Percentiles rank a stretch among this genome's conserved stretches.
phyloP scores from a whole-genome alignment of 768 basidiomycete species.

The Leucosporidium yakuticum region DNA sequence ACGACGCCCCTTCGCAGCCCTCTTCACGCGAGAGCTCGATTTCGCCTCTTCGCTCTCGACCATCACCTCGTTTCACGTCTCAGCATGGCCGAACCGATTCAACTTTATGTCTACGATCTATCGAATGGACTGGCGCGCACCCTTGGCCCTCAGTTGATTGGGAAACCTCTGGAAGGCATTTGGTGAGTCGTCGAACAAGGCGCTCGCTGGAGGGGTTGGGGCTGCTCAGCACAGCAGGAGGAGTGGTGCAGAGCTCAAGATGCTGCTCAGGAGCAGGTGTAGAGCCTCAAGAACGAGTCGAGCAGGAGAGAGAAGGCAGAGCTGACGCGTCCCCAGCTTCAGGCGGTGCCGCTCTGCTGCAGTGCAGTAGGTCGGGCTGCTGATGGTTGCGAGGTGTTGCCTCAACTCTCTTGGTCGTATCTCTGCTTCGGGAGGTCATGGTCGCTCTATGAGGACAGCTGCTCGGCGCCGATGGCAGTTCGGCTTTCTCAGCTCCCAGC shows the following conservation, averaged over 20 bases:
- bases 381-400: neutral
- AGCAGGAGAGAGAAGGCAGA: neutral
- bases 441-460: neutral
- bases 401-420: neutral
- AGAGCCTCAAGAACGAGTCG: neutral
- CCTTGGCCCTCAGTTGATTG: conserved; percentile 71
- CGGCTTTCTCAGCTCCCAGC: neutral
- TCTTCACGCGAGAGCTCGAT: too few relatives aligned
- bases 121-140: conserved; percentile 75
- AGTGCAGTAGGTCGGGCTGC: too few relatives aligned
- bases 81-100: too few relatives aligned
- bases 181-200: conserved; percentile 54
- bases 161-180: conserved; percentile 84
- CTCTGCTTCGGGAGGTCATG: neutral
- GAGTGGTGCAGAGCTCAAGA: neutral
- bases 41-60: too few relatives aligned
- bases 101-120: conserved; percentile 88
- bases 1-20: too few relatives aligned
- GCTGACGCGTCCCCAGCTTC: conserved; percentile 1
- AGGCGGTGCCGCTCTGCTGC: too few relatives aligned
- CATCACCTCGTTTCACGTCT: too few relatives aligned
- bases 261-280: neutral
- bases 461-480: neutral
- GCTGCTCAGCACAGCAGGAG: neutral
- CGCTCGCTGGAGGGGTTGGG: neutral